Base-by-base conservation (phyloP, 2,329 filamentous ascomycete genomes). In the Erysiphe pulchra region DNA sequence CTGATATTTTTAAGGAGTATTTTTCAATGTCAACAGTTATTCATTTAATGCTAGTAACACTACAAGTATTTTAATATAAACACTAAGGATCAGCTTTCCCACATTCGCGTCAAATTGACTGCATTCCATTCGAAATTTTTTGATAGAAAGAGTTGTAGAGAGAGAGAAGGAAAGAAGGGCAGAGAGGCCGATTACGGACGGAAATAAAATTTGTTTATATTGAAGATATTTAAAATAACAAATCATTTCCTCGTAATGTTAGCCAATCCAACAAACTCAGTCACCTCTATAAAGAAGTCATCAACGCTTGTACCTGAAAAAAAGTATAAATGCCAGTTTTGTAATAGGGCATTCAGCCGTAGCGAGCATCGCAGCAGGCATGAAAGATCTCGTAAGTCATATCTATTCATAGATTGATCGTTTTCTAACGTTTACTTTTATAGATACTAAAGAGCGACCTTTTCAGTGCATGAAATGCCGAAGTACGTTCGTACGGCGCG, bases 311-410 rank as follows among this genome's bases (percentile, higher is more conserved):
- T 75, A 55, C 84, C 86, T 47, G 90, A 95, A 69, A 87, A 92
- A 70, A 93, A 94, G 66, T 98, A 98, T 75, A 94, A 95, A 64
- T 98, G 90, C 68, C 85, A 93, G 69, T 95, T 93, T 65, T 95
- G 90, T 69, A 86, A 86, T 65, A 75, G 90, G 63, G 90, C 90
- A 52, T 98, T 98, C 63, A 94, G 86, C 67, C 73, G 90, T 62
- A 93, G 85, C 63, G 90, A 98, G 65, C 90, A 98, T 64, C 76
- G 90, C 56, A 94, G 85, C 65, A 74, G 90, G 64, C 90, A 98
- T 65, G 90, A 98, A 66, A 75, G 90, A 66, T 93, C 85, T 62
- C 90, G 90, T 95, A 90, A 70, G 87, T 87, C 32, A 44, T 33
- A 17, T 44, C 47, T 44, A 34, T 11, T 30, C 20, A 37, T 44